Evolutionary conservation across 2,329 filamentous ascomycete genomes (phyloP), one percentile per base, ranked within the genome.

Genomic region (Penicillium sp.): DNA sequence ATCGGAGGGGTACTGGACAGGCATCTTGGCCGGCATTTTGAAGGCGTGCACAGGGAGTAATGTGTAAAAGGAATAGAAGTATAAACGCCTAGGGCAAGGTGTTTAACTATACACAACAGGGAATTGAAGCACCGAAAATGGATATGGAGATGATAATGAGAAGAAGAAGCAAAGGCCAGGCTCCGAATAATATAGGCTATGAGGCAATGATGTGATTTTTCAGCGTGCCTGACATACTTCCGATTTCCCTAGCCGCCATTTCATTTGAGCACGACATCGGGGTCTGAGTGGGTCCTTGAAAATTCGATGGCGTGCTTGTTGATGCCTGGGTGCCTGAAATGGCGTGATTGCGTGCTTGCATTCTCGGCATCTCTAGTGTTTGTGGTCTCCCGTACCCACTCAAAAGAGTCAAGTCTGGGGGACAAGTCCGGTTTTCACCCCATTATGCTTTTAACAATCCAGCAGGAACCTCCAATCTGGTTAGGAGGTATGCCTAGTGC

Each of bases 21-120:
- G 66, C 57, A 70, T 68, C 61, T 74, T 75, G 53, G 73, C 70
- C 51, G 75, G 73, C 73, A 77, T 77, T 61, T 55, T 70, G 44
- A 45, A 24, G n/a, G 27, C 26, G 41, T 33, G 27, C 44, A 21
- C 27, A 46, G 11, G 13, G 14, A 52, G 35, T 39, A 39, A 39
- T 39, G 35, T 39, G 35, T 39, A 35, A 22, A 24, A 22, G 41
- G 21, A 16, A 22, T 37, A 26, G 21, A 45, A 27, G 27, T 31
- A 22, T 35, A 24, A 37, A 35, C 21, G 33, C 19, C 27, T 14
- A 1, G 35, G 22, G 14, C 13, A 16, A 35, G 27, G 44, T n/a
- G 26, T 33, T 37, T 37, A 21, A 44, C 14, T 45, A 26, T 22
- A 44, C 22, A 24, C 19, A 26, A 33, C 31, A 24, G 41, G 26